A percentile compares a stretch with the other conserved stretches of the same genome.
Evolutionary conservation across 805 yeast genomes (phyloP).

Genomic region (Sporopachydermia quercuum): DNA sequence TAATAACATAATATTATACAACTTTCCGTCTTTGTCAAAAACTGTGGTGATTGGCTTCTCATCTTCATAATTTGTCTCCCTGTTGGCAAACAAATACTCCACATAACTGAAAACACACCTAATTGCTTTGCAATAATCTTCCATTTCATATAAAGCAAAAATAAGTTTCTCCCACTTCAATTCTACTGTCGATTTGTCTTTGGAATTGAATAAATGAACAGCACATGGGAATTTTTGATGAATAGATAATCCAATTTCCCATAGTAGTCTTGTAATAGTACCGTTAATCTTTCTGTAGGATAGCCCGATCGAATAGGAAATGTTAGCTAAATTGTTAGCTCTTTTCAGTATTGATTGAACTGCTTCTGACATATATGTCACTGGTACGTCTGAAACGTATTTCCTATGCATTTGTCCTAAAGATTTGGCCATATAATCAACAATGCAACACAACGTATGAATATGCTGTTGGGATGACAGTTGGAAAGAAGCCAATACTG

Average conservation of each 20-base stretch:
- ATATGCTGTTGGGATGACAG: no score
- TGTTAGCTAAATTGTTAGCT: neutral
- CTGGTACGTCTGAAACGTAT: no score
- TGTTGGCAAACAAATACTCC: no score
- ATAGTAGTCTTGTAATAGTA: neutral
- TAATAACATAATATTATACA: neutral
- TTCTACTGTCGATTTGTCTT: no score
- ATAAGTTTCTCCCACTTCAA: neutral
- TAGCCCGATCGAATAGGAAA: neutral
- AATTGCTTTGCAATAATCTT: neutral
- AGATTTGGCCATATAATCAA: no score
- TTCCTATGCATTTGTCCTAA: no score
- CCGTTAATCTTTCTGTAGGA: neutral
- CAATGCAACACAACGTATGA: no score
- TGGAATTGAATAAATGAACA: neutral
- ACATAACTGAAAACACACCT: neutral
- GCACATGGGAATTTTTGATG: neutral
- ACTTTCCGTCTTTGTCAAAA: neutral
- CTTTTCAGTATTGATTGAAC: neutral
- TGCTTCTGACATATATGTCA: no score
- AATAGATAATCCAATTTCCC: neutral
- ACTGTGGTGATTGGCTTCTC: neutral
- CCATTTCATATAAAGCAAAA: neutral
- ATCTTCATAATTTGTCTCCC: no score
- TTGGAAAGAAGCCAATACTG: no score